Conservation (phyloP, 75 land plant genomes). For the Adiantum capillusveneris region DNA sequence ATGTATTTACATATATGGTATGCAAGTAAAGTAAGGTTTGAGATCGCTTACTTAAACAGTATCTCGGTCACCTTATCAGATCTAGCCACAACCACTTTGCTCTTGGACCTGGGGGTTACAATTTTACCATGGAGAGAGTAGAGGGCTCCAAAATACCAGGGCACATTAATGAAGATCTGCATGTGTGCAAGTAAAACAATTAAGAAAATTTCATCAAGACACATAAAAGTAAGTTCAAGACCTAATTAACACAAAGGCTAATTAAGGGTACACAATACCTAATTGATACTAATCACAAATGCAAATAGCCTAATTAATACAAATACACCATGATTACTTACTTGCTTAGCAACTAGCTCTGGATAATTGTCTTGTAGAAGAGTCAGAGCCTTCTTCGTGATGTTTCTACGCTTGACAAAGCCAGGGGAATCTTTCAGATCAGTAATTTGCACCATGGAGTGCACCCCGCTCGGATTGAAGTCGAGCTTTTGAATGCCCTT, state of each 20-base stretch:
- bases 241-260: too few relatives aligned
- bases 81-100: slow-evolving; percentile 77
- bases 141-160: slow-evolving; percentile 88
- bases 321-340: too few relatives aligned
- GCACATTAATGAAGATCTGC: slow-evolving; percentile 86
- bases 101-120: slow-evolving; percentile 84
- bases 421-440: slow-evolving; percentile 88
- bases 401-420: slow-evolving; percentile 50
- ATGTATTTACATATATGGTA: background rate
- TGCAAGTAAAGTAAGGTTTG: background rate
- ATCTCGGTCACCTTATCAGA: slow-evolving; percentile 70
- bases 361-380: slow-evolving; percentile 92
- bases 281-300: too few relatives aligned
- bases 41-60: slow-evolving; percentile 54
- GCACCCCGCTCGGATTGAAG: slow-evolving; percentile 69
- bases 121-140: slow-evolving; percentile 82
- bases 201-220: too few relatives aligned
- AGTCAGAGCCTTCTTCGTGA: slow-evolving; percentile 55
- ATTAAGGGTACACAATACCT: too few relatives aligned
- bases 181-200: too few relatives aligned
- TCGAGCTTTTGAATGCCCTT: slow-evolving; percentile 58
- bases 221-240: too few relatives aligned
- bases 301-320: too few relatives aligned
- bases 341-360: slow-evolving; percentile 83
- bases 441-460: slow-evolving; percentile 75